phyloP scores from a whole-genome alignment of 2,329 filamentous ascomycete genomes.

The Cladophialophora yegresii region DNA sequence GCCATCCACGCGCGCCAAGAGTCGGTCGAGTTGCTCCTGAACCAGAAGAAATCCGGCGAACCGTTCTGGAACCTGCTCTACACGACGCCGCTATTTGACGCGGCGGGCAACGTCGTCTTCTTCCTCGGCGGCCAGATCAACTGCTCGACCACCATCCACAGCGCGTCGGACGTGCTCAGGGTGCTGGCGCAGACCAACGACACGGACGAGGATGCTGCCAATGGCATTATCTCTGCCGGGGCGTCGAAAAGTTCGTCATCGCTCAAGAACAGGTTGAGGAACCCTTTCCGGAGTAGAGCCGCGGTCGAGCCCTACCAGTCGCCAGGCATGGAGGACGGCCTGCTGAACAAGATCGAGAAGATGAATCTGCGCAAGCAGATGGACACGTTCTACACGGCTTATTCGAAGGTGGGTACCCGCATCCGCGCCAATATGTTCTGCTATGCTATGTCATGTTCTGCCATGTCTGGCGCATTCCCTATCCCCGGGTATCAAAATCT shows the following conservation, averaged over 20 bases:
- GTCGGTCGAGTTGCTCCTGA: constrained; percentile 55
- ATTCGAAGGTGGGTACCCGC: constrained; percentile 45
- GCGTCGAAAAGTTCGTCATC: constrained; percentile 35
- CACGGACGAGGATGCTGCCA: constrained; percentile 26
- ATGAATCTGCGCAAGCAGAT: constrained; percentile 45
- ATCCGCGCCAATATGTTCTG: not conserved
- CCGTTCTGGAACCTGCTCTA: constrained; percentile 62
- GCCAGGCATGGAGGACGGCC: constrained; percentile 47
- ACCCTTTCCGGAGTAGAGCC: constrained; percentile 39
- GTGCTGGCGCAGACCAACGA: constrained; percentile 47
- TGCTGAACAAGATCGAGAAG: constrained; percentile 44
- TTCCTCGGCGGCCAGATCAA: constrained; percentile 62
- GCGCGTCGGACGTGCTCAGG: constrained; percentile 54
- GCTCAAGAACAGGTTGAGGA: constrained; percentile 41
- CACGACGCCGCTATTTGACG: constrained; percentile 55
- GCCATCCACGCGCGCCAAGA: constrained; percentile 50
- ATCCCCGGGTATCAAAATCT: not conserved
- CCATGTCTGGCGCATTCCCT: too few relatives aligned
- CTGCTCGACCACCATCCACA: constrained; percentile 57
- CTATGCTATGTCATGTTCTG: not conserved
- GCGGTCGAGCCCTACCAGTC: constrained; percentile 34
- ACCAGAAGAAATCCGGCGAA: constrained; percentile 54
- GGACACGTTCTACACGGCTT: constrained; percentile 48
- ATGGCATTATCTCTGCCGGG: not conserved
- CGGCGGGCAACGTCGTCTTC: constrained; percentile 52